phyloP scores from a whole-genome alignment of 2,329 filamentous ascomycete genomes.

The Zasmidium cellare region DNA sequence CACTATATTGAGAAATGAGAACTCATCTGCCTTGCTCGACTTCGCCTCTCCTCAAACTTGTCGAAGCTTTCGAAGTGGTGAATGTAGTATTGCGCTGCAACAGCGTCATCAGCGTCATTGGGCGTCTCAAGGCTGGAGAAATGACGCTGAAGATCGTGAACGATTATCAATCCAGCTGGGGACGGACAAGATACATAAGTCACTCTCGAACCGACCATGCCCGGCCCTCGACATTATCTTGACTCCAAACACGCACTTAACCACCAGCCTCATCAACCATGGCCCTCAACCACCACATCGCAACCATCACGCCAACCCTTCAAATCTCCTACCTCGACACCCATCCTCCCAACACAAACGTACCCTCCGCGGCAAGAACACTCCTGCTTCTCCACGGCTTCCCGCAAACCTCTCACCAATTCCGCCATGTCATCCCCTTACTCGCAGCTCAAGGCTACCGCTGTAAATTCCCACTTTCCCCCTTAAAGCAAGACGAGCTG shows the following conservation, averaged over 20 bases:
- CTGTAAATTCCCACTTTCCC: no score
- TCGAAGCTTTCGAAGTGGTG: no score
- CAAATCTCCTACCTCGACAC: background rate
- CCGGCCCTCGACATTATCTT: no score
- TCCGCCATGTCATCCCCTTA: slow-evolving; percentile 41
- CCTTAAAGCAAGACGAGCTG: no score
- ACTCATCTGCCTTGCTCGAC: no score
- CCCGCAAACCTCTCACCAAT: slow-evolving; percentile 50
- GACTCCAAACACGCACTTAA: no score
- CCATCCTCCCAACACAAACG: background rate
- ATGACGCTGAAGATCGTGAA: slow-evolving; percentile 2
- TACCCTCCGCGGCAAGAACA: slow-evolving; percentile 34
- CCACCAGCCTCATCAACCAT: no score
- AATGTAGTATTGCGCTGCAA: background rate
- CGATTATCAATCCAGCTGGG: background rate
- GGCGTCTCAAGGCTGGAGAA: background rate
- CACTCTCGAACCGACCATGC: no score
- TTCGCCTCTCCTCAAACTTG: no score
- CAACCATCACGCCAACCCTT: background rate
- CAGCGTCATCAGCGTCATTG: slow-evolving; percentile 5
- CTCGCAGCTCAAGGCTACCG: slow-evolving; percentile 33
- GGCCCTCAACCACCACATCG: background rate
- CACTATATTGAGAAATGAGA: no score
- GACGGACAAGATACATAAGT: background rate
- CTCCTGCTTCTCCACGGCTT: slow-evolving; percentile 52